Evolutionary conservation across 139 green algal species (phyloP), one percentile per base, ranked within the genome.

Genomic region (Coccomyxa sp.): DNA sequence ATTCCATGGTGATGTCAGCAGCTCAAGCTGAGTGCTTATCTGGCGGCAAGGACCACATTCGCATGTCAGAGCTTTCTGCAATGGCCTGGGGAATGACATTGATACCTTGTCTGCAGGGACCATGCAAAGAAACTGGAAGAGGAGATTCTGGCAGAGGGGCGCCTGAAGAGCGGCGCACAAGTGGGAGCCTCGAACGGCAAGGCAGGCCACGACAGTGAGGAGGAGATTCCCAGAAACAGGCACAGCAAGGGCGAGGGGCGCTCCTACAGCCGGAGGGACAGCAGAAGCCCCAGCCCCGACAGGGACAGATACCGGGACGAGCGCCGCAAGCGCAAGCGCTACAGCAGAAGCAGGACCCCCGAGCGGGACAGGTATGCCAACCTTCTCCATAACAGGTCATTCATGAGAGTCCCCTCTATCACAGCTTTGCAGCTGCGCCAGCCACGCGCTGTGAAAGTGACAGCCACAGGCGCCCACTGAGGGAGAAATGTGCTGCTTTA

Each of bases 81-180:
- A 33, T 55, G 34, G 9, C 8, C 31, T 41, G 33, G 33, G 10
- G 34, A 41, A 41, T 24, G 31, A 75, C 14, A 64, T 31, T 18
- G 50, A 18, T 18, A 22, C 18, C 18, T 64, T 50, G 69, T 29
- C 41, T 54, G 73, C 40, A 79, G 85, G 12, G 88, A 96, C 27
- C 89, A 89, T 70, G 89, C 85, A n/a, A 92, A 91, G 79, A 68
- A 87, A 75, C 78, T 97, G 68, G 81, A 94, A 73, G 70, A 87
- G 18, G 87, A 94, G 39, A 50, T 96, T 58, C 37, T 92, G 54
- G 79, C 76, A 12, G 89, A 94, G 64, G 84, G 71, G 1, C 34
- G 70, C 9, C 64, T 4, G 37, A 75, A 54, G 35, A 34, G 33
- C 14, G 14, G 18, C 22, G 70, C 35, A 27, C 33, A 64, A 22